Base-by-base conservation (phyloP, 805 yeast species). In the Candida easanensis region DNA sequence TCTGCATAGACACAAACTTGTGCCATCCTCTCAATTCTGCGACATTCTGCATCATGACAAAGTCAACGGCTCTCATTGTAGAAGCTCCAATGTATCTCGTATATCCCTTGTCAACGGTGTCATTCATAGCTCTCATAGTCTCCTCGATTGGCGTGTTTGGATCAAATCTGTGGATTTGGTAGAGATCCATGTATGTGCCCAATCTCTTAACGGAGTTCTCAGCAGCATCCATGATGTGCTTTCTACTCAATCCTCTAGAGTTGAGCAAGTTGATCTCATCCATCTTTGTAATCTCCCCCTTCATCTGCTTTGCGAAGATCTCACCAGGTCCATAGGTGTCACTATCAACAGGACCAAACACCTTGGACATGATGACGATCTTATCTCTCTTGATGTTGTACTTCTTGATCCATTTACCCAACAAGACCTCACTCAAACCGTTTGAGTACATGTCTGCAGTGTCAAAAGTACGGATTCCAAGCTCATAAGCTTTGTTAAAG, bases 71-170 rank as follows among this genome's bases (percentile, higher is more conserved):
- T 50, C 66, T 68, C 82, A 79, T 80, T 2, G 82, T 63, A 0
- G 84, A 78, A 2, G 84, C 83, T 9, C 85, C 86, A 46, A 81
- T 70, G 57, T 80, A 80, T 35, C 83, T 65, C 4, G 68, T 66
- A 25, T 64, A 58, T 8, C 82, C 82, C 32, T 53, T 43, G 34
- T 65, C 63, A 20, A 77, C 72, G 16, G 74, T 68, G 48, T 77
- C 80, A 51, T 77, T 69, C 50, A 77, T 61, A 1, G 80, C 75
- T 48, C 58, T 68, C 80, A 79, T 74, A n/a, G 71, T 73, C 52
- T 78, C 83, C 43, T 69, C 69, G 18, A 65, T 65, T 23, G 78
- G 76, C 4, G 71, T 66, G 5, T 53, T 39, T 20, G 53, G 52
- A 54, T 77, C 83, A 41, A 66, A 61, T 46, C 82, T 59, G 60